These are phyloP conservation scores for Debaryomyces psychrophilus DNA, from an alignment of 1,139 yeast genomes.

Conservation along the genomic window DNA sequence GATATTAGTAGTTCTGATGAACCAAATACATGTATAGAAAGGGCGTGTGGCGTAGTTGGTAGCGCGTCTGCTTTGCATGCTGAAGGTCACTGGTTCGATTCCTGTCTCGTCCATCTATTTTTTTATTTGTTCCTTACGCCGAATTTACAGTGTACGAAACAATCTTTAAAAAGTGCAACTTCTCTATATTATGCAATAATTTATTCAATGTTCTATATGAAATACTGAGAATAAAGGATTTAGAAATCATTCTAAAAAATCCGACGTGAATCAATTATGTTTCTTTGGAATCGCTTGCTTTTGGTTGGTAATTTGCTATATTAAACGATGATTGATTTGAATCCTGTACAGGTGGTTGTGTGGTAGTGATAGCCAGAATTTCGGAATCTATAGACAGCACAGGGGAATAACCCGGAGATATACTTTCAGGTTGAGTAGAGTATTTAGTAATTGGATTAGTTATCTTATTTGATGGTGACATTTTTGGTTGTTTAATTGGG, in stretches of 20 bases:
- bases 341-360: neutral
- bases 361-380: neutral
- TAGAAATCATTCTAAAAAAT: neutral
- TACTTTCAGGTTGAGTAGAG: neutral
- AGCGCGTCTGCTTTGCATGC: constrained; percentile 73
- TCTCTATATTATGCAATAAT: neutral
- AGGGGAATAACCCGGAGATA: neutral
- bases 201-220: neutral
- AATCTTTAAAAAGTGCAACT: neutral
- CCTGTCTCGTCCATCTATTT: constrained; percentile 61
- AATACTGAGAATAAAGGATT: neutral
- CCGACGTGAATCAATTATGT: no score
- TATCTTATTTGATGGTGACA: neutral
- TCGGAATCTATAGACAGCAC: neutral
- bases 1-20: no score
- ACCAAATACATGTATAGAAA: no score
- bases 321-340: constrained; percentile 7
- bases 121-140: constrained; percentile 14
- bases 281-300: neutral
- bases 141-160: no score
- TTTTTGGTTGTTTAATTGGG: no score
- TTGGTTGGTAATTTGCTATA: constrained; percentile 6
- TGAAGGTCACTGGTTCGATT: constrained; percentile 68
- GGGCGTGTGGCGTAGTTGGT: constrained; percentile 78
- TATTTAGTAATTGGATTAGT: neutral